Evolutionary conservation across 1,139 yeast genomes (phyloP), one percentile per base, ranked within the genome.

Genomic region (Yamadazyma atmosphaerica): DNA sequence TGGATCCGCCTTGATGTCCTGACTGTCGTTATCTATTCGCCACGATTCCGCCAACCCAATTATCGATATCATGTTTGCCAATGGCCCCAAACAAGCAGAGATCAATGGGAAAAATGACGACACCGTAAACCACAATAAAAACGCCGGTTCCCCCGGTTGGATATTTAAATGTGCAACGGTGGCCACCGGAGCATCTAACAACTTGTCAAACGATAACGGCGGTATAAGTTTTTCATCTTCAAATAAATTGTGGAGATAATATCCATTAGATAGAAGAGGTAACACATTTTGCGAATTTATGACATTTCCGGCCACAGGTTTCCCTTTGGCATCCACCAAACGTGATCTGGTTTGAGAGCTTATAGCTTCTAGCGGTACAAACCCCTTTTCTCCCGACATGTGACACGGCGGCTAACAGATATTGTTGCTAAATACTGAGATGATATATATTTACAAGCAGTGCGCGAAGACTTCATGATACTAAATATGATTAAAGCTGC

Each of bases 71-170:
- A 85, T 74, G 49, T 86, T 86, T 4, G 90, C 82, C 23, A 86
- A 53, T 0, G 95, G 95, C 0, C 94, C 94, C 29, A 83, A 51
- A 49, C 90, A 84, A 1, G 94, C 89, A 0, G 89, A 81, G 2
- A 83, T 56, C 12, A 86, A 71, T 0, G 95, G 95, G 49, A 86
- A 73, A 49, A 79, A 79, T 4, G 84, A 73, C 2, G 88, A 79
- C 1, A 81, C 61, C 12, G 72, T 52, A 50, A 79, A 82, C 89
- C 90, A 83, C 23, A 73, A 33, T 2, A 76, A 53, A 49, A 80
- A 81, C 32, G 55, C 40, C 0, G 50, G 52, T 19, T 75, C 81
- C 0, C 81, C 81, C 0, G 82, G 83, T 37, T 65, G 60, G 14
- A 65, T 53, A 17, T 53, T 51, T 23, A 69, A 46, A 35, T 56